Conservation (phyloP, 192 early-diverging fungal species). For the Phlyctochytrium arcticum region DNA sequence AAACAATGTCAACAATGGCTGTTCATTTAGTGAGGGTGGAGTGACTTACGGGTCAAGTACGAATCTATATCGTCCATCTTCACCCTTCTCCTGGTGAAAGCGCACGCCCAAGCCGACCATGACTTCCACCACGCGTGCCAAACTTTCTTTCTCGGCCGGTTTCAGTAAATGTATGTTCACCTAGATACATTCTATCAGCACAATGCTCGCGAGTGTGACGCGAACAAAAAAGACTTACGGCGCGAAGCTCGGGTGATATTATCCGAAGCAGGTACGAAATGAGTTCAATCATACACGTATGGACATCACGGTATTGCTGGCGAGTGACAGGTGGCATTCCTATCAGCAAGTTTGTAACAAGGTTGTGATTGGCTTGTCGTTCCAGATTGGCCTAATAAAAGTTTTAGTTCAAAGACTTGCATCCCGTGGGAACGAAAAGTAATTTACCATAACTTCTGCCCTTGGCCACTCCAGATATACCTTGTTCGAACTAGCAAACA, state of each 20-base stretch:
- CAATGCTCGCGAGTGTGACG: neutral
- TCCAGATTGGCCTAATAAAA: conserved; percentile 22
- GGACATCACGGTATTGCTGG: conserved; percentile 41
- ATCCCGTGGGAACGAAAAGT: neutral
- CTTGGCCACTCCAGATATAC: conserved; percentile 66
- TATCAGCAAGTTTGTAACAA: conserved; percentile 36
- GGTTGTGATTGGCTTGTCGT: conserved; percentile 52
- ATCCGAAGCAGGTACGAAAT: conserved; percentile 68
- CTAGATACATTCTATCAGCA: conserved; percentile 20
- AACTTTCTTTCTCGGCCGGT: conserved; percentile 50
- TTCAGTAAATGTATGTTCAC: conserved; percentile 61
- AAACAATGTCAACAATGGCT: neutral
- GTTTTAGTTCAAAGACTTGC: too few relatives aligned
- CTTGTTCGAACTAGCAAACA: conserved; percentile 67
- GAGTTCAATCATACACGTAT: conserved; percentile 52
- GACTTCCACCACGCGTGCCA: conserved; percentile 57
- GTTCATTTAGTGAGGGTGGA: neutral
- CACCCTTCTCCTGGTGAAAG: conserved; percentile 63
- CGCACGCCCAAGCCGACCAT: conserved; percentile 70
- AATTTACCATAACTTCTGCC: conserved; percentile 64
- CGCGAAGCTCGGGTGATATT: conserved; percentile 61
- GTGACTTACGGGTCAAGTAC: conserved; percentile 79
- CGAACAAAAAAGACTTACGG: conserved; percentile 6
- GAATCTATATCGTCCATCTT: conserved; percentile 56
- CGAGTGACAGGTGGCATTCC: conserved; percentile 47